These are phyloP conservation scores for Anisodus acutangulus DNA, from an alignment of 257 asterid species.

Conservation along the genomic window DNA sequence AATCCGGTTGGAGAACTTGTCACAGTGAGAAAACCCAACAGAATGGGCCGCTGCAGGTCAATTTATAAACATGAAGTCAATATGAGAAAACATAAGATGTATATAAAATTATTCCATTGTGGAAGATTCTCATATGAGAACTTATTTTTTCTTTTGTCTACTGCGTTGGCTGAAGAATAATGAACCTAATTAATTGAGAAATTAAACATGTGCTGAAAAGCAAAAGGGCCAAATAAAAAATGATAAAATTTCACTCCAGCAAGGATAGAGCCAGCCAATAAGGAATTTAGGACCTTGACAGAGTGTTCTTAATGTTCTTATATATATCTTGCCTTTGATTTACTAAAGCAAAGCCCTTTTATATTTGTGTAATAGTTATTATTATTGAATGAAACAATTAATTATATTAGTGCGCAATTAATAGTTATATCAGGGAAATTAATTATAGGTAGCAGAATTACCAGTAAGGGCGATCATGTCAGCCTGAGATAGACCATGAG, in stretches of 20 bases:
- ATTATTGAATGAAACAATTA: background rate
- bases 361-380: too few species aligned
- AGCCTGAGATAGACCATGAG: constrained; percentile 55
- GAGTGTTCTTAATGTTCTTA: background rate
- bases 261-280: background rate
- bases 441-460: constrained; percentile 23
- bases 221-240: background rate
- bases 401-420: background rate
- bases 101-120: background rate
- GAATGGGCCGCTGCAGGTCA: constrained; percentile 67
- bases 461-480: constrained; percentile 99
- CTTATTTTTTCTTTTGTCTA: background rate
- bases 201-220: background rate
- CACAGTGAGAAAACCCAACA: constrained; percentile 85
- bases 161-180: constrained; percentile 21
- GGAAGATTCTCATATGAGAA: background rate
- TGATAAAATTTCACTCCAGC: background rate
- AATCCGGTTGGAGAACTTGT: constrained; percentile 65
- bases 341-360: background rate
- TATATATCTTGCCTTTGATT: background rate
- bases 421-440: background rate
- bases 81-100: background rate
- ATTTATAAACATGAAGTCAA: background rate
- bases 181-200: background rate
- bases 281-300: background rate